Evolutionary conservation across 2,329 filamentous ascomycete genomes (phyloP), one percentile per base, ranked within the genome.

Genomic region (Nemania diffusa): DNA sequence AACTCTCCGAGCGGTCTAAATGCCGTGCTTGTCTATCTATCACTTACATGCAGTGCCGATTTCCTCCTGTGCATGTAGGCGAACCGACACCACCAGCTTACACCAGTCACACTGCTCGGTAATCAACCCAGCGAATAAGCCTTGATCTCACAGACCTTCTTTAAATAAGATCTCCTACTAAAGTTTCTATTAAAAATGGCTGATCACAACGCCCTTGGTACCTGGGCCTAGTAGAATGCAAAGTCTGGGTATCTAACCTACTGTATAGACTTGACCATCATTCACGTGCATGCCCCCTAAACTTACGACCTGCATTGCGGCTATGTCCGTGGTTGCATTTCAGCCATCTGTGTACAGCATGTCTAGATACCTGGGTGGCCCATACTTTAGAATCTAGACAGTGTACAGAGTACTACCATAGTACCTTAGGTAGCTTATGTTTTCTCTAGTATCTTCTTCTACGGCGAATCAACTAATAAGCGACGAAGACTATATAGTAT

Each of bases 1-100:
- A 59, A 40, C n/a, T 34, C 48, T 62, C 64, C 34, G 29, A 46
- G 22, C 52, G 24, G 55, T 17, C 56, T 52, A 59, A 66, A 27
- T 42, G 63, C 59, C 60, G 59, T 60, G 34, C 44, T 57, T 42
- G 34, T 20, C 34, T 44, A 26, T 50, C 22, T 50, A 44, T 44
- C 5, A 24, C 46, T 44, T 26, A 6, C 29, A 32, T 60, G 42
- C 56, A 57, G 15, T n/a, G 32, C 63, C 50, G 57, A 44, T 44
- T 56, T 55, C 40, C 26, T 44, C 34, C 13, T 22, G 24, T 32
- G 22, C 24, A 8, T 22, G 20, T 20, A 40, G 11, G 34, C 34
- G 11, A 20, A n/a, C 15, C 5, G 15, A 5, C 17, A 15, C 46
- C 9, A 13, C 5, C n/a, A 7, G 8, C 44, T 2, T 46, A 46